These are phyloP conservation scores for Discostella stelligeroides DNA, from an alignment of 108 stramenopile species.

Conservation along the genomic window DNA sequence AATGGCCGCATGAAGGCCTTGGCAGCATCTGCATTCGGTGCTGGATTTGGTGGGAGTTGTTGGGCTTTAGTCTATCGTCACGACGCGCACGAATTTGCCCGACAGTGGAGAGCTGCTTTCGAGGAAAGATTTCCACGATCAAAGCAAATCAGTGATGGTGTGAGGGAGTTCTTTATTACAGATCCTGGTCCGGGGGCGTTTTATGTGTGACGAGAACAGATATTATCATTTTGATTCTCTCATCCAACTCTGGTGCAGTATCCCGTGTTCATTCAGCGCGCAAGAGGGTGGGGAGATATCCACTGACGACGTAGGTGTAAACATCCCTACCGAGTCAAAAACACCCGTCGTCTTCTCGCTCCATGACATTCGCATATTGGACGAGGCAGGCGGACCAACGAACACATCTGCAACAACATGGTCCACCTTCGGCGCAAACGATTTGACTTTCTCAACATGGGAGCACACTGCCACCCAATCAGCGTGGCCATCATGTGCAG, in stretches of 20 bases:
- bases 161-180: slow-evolving; percentile 32
- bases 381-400: slow-evolving; percentile 54
- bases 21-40: slow-evolving; percentile 28
- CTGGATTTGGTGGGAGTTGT: slow-evolving; percentile 31
- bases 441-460: slow-evolving; percentile 90
- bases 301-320: slow-evolving; percentile 13
- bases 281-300: slow-evolving; percentile 62
- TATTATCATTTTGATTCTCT: slow-evolving; percentile 1
- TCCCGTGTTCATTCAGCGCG: slow-evolving; percentile 64
- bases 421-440: slow-evolving; percentile 87
- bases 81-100: slow-evolving; percentile 18
- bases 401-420: slow-evolving; percentile 89
- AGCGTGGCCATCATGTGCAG: not conserved
- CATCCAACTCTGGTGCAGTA: slow-evolving; percentile 79
- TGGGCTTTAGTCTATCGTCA: slow-evolving; percentile 25
- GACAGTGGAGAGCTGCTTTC: slow-evolving; percentile 26
- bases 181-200: slow-evolving; percentile 35
- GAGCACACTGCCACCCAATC: slow-evolving; percentile 69
- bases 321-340: slow-evolving; percentile 31
- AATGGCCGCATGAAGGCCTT: slow-evolving; percentile 11
- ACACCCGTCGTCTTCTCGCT: slow-evolving; percentile 26
- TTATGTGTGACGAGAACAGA: slow-evolving; percentile 1
- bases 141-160: not conserved
- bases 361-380: not conserved
- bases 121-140: slow-evolving; percentile 21